Evolutionary conservation across 148 eudicot genomes (phyloP), one percentile per base, ranked within the genome.

Genomic region (Amaranthus cruentus): DNA sequence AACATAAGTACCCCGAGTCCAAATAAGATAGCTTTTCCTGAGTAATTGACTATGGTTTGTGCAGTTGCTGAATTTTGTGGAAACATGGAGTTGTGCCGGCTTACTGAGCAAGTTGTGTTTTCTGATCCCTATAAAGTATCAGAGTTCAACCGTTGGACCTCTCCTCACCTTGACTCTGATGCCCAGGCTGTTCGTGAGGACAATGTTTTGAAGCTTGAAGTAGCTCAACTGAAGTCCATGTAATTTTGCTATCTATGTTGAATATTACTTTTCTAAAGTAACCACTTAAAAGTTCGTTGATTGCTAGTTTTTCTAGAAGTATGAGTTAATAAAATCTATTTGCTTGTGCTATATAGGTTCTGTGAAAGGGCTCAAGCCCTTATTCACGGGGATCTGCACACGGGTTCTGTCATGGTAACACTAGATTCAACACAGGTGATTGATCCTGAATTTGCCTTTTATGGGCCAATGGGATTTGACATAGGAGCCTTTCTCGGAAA

Each of bases 391-490:
- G 97, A 91, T 87, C 91, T 91, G 68, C 98, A 91, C 79, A 94
- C 98, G 70, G 87, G 97, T 80, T 94, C 98, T 51, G 78, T 94
- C 75, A 94, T 94, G 98, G 96, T 89, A 75, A 88, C 96, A 11
- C 82, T 69, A 53, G 88, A 88, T 66, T 94, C 97, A 73, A 91
- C 98, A 66, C 96, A 94, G 77, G 91, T 94, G 61, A 91, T 94
- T 80, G 98, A 94, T 85, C 97, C 98, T 28, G 98, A 94, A 79
- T 94, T 91, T 82, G 84, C 91, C 66, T 91, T 91, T 76, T 94
- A 94, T 63, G 98, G 90, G 70, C 97, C 98, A 62, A 94, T 94
- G 93, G 97, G 96, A 68, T 94, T 76, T 85, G 98, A 94, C 78
- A 82, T 94, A 69, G 98, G 98, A 80, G 97, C 98, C 73, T 94